Base-by-base conservation (phyloP, 306 rosid species). In the Acacia confusa region DNA sequence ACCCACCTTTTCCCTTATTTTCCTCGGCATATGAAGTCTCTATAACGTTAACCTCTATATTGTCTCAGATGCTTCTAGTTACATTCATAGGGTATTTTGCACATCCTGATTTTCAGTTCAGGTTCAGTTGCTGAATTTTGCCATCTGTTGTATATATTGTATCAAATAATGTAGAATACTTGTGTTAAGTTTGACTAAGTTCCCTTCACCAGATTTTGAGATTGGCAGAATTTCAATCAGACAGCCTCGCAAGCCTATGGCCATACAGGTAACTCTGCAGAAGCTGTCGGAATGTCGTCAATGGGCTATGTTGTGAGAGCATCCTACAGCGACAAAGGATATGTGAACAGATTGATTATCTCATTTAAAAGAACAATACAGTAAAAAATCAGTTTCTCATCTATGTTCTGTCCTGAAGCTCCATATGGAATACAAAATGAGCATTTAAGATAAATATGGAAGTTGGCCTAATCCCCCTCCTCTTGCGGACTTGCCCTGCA, bases 21-120 rank as follows among this genome's bases (percentile, higher is more conserved):
- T 28, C 71, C 72, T n/a, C 20, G 55, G 43, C 61, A 25, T 17
- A 9, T 22, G 7, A 82, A 70, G 75, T 38, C 81, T 70, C 34
- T 67, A 41, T 73, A 40, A 82, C 34, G 77, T 22, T 68, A 72
- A 43, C 58, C 38, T 24, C 58, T 74, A 61, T 77, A 30, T 50
- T 30, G 72, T 67, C 19, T 52, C 24, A 19, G n/a, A 15, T 19
- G 11, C 60, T 7, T 52, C 20, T 16, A 5, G 60, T 20, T 24
- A 7, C 24, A 52, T 16, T 50, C 20, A 19, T 7, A 19, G 19
- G 57, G 57, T 52, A 52, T 52, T 44, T 52, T 19, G 24, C 10
- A 19, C 24, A 20, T 3, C 19, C 2, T 10, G 30, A 3, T 19
- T 41, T 81, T 71, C 68, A 12, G 38, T 69, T 2, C 11, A 60